Percentiles rank a stretch among this genome's conserved stretches.
Conservation (phyloP, 805 yeast genomes). For the Yarrowia hollandica region DNA sequence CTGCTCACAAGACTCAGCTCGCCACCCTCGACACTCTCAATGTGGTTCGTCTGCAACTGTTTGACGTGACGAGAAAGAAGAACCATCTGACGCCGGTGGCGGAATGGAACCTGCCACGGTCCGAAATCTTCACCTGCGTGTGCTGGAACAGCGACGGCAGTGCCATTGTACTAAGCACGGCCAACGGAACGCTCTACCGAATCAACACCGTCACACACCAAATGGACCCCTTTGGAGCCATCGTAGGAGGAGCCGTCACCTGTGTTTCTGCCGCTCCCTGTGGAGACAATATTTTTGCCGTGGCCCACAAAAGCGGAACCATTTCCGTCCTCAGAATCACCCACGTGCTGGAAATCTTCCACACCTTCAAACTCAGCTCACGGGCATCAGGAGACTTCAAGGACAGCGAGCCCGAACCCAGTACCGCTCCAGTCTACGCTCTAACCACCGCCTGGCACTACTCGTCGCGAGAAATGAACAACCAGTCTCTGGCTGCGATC, state of each 20-base stretch:
- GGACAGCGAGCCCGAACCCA: neutral
- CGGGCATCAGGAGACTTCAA: constrained; percentile 6
- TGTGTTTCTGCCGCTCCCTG: constrained; percentile 29
- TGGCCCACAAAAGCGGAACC: constrained; percentile 21
- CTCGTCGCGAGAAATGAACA: constrained; percentile 11
- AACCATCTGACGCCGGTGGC: neutral
- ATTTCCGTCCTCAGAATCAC: constrained; percentile 14
- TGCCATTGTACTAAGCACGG: neutral
- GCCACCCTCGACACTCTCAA: constrained; percentile 12
- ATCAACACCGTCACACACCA: neutral
- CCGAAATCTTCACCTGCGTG: constrained; percentile 8
- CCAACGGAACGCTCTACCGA: constrained; percentile 14
- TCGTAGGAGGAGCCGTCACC: constrained; percentile 11
- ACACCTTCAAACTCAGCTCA: constrained; percentile 20
- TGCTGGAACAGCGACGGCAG: constrained; percentile 23
- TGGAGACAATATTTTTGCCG: constrained; percentile 29
- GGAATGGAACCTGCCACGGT: constrained; percentile 1
- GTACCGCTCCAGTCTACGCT: neutral
- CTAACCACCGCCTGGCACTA: constrained; percentile 29
- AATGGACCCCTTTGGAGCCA: constrained; percentile 17
- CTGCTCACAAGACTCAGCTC: constrained; percentile 6
- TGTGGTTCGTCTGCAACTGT: neutral
- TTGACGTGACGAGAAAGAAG: neutral
- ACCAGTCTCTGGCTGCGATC: constrained; percentile 25
- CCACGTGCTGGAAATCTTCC: constrained; percentile 1